Evolutionary conservation across 106 monocot species (phyloP).

Genomic region (Dendrobium catenatum): DNA sequence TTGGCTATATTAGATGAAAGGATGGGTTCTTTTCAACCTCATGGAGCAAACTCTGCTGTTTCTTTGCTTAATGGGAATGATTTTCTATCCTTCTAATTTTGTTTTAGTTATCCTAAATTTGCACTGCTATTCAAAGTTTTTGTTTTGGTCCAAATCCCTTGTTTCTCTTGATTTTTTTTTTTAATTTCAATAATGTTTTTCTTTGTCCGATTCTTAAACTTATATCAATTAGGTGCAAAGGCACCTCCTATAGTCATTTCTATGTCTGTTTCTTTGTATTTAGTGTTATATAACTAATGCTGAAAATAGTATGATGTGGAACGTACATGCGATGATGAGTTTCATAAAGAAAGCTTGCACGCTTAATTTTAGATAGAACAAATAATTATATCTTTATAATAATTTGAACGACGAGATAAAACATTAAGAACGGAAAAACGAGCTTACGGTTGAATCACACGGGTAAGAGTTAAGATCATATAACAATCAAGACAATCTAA

Average conservation of each 20-base stretch:
- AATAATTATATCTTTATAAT: too few species aligned
- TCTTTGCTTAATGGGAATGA: constrained; percentile 44
- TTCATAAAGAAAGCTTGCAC: too few species aligned
- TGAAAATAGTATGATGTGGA: too few species aligned
- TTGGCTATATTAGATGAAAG: constrained; percentile 71
- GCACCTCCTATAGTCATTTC: background rate
- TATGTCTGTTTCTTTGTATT: background rate
- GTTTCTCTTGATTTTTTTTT: background rate
- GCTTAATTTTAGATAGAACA: too few species aligned
- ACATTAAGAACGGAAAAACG: too few species aligned
- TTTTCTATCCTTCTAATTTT: constrained; percentile 19
- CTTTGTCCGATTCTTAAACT: background rate
- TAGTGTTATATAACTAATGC: background rate
- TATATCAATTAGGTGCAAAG: background rate
- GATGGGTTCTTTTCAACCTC: constrained; percentile 42
- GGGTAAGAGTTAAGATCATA: too few species aligned
- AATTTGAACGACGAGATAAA: too few species aligned
- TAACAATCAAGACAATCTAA: too few species aligned
- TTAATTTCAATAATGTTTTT: background rate
- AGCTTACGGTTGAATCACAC: too few species aligned
- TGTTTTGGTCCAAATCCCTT: background rate
- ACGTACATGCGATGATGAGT: too few species aligned
- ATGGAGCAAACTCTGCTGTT: constrained; percentile 26
- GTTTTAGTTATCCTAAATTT: background rate
- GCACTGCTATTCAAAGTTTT: background rate